Evolutionary conservation across 345 rosid species (phyloP).

Genomic region (Laguncularia racemosa): DNA sequence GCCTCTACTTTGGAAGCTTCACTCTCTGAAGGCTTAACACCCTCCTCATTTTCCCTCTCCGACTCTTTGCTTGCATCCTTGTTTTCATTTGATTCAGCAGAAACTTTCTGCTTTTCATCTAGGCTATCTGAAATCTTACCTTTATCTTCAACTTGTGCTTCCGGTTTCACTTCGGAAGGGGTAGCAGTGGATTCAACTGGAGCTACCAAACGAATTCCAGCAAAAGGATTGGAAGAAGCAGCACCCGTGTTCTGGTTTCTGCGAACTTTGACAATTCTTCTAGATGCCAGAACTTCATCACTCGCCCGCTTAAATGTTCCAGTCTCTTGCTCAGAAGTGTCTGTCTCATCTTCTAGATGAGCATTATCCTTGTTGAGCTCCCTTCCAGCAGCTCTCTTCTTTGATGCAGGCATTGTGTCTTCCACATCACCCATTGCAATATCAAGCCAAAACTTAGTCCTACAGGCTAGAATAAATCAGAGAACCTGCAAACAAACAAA

Average conservation of each 20-base stretch:
- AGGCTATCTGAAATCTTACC: not conserved
- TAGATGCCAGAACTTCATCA: conserved; percentile 73
- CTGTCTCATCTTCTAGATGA: conserved; percentile 81
- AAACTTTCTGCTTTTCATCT: not conserved
- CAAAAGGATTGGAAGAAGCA: conserved; percentile 73
- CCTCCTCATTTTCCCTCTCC: conserved; percentile 13
- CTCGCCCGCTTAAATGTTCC: conserved; percentile 92
- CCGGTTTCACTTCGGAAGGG: conserved; percentile 8
- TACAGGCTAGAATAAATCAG: too few species aligned
- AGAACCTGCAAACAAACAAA: too few species aligned
- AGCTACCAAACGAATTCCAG: conserved; percentile 63
- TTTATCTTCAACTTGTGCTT: not conserved
- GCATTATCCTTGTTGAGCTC: conserved; percentile 78
- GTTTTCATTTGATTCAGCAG: conserved; percentile 5
- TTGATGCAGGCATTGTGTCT: conserved; percentile 64
- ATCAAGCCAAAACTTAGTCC: not conserved
- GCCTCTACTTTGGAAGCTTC: conserved; percentile 6
- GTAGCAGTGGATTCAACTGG: conserved; percentile 20
- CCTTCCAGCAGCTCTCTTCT: conserved; percentile 92
- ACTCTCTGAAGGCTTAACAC: conserved; percentile 14
- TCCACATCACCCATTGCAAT: conserved; percentile 72
- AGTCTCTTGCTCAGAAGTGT: conserved; percentile 44
- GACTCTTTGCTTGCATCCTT: conserved; percentile 4
- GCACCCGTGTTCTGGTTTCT: conserved; percentile 41
- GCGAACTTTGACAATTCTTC: conserved; percentile 77